Conservation (phyloP, 805 yeast genomes). For the Cyberlindnera galapagoensis region DNA sequence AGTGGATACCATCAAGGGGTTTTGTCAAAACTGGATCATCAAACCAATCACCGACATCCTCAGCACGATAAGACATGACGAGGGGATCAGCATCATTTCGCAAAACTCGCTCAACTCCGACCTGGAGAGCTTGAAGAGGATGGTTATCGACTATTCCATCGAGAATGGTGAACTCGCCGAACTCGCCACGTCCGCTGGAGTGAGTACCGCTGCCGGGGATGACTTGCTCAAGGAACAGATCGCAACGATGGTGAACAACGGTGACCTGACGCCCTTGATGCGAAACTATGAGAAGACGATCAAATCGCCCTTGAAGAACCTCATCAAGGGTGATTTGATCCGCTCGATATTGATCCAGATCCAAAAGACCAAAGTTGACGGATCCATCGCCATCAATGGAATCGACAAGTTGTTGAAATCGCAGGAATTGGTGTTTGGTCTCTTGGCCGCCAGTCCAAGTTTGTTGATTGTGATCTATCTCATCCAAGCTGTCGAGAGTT, state of each 20-base stretch:
- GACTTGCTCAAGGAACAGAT: constrained; percentile 27
- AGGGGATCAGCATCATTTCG: constrained; percentile 67
- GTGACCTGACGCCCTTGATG: constrained; percentile 78
- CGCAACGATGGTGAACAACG: constrained; percentile 48
- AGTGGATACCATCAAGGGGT: constrained; percentile 57
- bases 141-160: constrained; percentile 69
- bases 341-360: constrained; percentile 80
- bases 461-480: constrained; percentile 48
- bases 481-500: constrained; percentile 24
- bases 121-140: constrained; percentile 72
- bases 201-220: too few relatives aligned
- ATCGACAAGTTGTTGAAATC: constrained; percentile 84
- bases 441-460: constrained; percentile 85
- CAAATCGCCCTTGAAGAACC: constrained; percentile 56
- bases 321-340: constrained; percentile 61
- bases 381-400: constrained; percentile 82
- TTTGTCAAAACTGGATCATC: constrained; percentile 78
- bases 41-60: constrained; percentile 68
- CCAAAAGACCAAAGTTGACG: constrained; percentile 96
- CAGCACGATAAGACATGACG: constrained; percentile 80
- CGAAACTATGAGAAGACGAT: constrained; percentile 73
- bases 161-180: constrained; percentile 25
- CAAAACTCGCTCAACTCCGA: constrained; percentile 76
- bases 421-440: constrained; percentile 91
- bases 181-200: not conserved